These are phyloP conservation scores for Rosellinia necatrix DNA, from an alignment of 2,329 filamentous ascomycete genomes.

Conservation along the genomic window DNA sequence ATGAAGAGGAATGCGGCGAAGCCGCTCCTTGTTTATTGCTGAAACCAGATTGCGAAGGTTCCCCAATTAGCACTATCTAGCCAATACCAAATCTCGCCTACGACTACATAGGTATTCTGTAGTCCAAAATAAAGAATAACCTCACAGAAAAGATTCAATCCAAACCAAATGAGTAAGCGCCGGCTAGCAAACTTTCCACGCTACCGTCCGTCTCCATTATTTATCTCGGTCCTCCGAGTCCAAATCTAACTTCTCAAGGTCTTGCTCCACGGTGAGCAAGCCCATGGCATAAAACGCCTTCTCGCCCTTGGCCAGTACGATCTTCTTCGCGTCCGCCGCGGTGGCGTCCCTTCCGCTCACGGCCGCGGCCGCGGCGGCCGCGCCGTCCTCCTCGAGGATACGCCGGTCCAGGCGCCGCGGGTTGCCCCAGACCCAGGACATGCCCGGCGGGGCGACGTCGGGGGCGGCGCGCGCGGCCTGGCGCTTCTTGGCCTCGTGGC, in stretches of 20 bases:
- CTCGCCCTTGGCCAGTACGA: constrained; percentile 67
- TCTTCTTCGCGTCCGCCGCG: constrained; percentile 35
- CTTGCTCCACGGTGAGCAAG: constrained; percentile 75
- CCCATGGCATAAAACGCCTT: constrained; percentile 78
- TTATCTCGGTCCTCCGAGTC: constrained; percentile 45
- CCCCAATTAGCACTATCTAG: constrained; percentile 5
- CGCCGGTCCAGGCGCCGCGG: constrained; percentile 56
- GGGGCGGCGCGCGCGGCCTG: constrained; percentile 4
- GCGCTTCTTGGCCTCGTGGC: constrained; percentile 22
- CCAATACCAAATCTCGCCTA: background rate
- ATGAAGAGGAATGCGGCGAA: background rate
- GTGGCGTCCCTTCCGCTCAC: background rate
- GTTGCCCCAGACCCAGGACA: constrained; percentile 50
- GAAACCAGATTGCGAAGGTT: background rate
- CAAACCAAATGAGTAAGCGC: background rate
- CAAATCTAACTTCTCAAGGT: constrained; percentile 67
- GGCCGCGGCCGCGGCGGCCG: constrained; percentile 36
- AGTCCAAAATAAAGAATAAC: background rate
- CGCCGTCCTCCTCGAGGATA: constrained; percentile 52
- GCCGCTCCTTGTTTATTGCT: background rate
- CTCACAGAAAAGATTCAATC: background rate
- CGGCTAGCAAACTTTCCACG: background rate
- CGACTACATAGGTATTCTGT: too few species aligned
- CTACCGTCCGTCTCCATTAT: background rate
- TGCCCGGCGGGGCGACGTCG: constrained; percentile 15